Evolutionary conservation across 495 filamentous ascomycete species (phyloP), one percentile per base, ranked within the genome.

Genomic region (Penicillium desertorum): DNA sequence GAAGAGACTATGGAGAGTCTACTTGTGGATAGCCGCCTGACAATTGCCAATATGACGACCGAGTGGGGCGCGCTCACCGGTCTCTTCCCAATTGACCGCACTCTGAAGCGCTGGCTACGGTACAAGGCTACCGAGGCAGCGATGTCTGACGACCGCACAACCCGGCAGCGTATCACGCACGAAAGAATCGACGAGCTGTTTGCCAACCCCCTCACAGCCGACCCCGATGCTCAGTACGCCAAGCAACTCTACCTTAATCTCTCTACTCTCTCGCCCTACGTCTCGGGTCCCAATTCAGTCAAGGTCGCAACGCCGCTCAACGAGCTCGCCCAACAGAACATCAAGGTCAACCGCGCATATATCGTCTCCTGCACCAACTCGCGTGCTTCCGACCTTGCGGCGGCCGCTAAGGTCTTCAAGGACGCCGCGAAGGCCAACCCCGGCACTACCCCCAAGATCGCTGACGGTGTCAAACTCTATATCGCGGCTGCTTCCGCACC

Each of bases 1-100:
- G 83, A 88, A 60, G 79, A 90, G 62, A 96, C 92, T 0, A 80
- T 98, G 77, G 49, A 70, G 16, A 93, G 84, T 65, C 71, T 97
- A 29, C 74, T 85, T 0, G 76, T 98, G 5, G 91, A 95, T 65
- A 83, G 89, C 68, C 79, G 92, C 12, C 70, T 97, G 23, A 84
- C 91, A 0, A 96, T 98, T 66, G 84, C 87, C 43, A 98, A 97
- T 73, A 97, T 98, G 94, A 89, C 92, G 0, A 95, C 89, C 1
- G 94, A 98, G 69, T 98, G 92, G 93, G 91, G 90, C 41, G 93
- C 91, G 0, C 75, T 96, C 11, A 82, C 81, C 27, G 89, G 87
- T 17, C 72, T 92, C 16, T 98, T 96, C 75, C 93, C 92, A 4
- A 89, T 96, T 55, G 92, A 98, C 64, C 56, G 62, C 1, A 78